Conservation (phyloP, 177 flowering plant genomes). For the Vitis hybrid region DNA sequence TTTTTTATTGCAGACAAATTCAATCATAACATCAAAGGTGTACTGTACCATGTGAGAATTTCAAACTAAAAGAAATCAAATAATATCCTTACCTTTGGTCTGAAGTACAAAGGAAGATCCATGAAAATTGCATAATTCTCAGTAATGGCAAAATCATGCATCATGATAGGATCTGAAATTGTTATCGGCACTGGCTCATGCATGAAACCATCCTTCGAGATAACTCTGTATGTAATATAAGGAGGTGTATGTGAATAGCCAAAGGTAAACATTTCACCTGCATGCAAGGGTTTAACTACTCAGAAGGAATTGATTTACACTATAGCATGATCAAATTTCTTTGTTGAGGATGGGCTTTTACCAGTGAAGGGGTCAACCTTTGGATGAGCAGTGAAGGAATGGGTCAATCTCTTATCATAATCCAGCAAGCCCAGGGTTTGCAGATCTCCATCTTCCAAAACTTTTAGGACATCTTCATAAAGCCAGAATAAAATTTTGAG, state of each 20-base stretch:
- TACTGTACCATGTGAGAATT: too few relatives aligned
- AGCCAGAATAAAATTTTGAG: neutral
- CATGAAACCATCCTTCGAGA: constrained; percentile 88
- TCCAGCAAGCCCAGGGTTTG: constrained; percentile 95
- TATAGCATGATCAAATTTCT: neutral
- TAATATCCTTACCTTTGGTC: constrained; percentile 62
- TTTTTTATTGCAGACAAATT: too few relatives aligned
- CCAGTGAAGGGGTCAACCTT: constrained; percentile 94
- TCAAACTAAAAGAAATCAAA: neutral
- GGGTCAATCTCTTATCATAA: constrained; percentile 86
- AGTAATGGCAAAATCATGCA: constrained; percentile 99
- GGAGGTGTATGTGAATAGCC: constrained; percentile 83
- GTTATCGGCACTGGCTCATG: constrained; percentile 97
- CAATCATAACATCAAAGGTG: too few relatives aligned
- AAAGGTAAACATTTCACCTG: constrained; percentile 98
- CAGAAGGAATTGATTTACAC: constrained; percentile 7
- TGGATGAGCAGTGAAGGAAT: constrained; percentile 96
- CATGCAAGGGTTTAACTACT: constrained; percentile 25
- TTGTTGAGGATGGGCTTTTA: constrained; percentile 24
- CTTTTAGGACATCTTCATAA: constrained; percentile 72
- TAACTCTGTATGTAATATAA: constrained; percentile 87
- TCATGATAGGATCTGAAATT: constrained; percentile 79
- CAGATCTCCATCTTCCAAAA: constrained; percentile 94
- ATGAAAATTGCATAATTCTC: constrained; percentile 91
- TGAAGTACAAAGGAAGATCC: constrained; percentile 92